A percentile compares a stretch with the other conserved stretches of the same genome.
These are phyloP conservation scores for Jaenimonas drosophilae DNA, from an alignment of 208 protist genomes.

Conservation along the genomic window DNA sequence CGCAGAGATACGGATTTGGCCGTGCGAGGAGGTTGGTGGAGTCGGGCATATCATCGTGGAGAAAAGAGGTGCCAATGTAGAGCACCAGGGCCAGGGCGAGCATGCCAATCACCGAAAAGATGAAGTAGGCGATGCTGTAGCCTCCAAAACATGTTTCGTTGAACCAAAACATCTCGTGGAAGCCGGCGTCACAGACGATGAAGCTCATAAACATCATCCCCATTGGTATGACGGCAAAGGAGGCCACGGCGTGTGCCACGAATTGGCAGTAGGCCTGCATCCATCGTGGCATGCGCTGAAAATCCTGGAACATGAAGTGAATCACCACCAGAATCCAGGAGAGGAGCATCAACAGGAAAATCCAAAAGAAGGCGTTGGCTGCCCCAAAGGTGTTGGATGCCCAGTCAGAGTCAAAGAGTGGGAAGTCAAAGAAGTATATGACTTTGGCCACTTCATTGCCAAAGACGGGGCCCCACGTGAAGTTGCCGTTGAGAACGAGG, in stretches of 20 bases:
- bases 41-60: constrained; percentile 12
- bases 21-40: constrained; percentile 7
- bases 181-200: constrained; percentile 1
- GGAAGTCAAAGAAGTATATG: constrained; percentile 11
- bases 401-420: constrained; percentile 8
- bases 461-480: constrained; percentile 6
- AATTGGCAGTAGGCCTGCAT: background rate
- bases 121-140: background rate
- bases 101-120: background rate
- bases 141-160: background rate
- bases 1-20: background rate
- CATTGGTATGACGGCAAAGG: constrained; percentile 3
- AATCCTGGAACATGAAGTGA: background rate
- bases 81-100: background rate
- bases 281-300: constrained; percentile 1
- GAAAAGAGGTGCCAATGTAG: background rate
- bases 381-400: background rate
- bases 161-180: constrained; percentile 5
- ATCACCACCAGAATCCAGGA: background rate
- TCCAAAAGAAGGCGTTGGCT: constrained; percentile 3
- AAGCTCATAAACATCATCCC: constrained; percentile 2
- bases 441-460: constrained; percentile 1
- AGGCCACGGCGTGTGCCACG: constrained; percentile 2
- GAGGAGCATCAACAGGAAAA: background rate
- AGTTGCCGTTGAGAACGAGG: constrained; percentile 6